phyloP scores from a whole-genome alignment of 2,329 filamentous ascomycete species.

The Trichoderma afroharzianum region DNA sequence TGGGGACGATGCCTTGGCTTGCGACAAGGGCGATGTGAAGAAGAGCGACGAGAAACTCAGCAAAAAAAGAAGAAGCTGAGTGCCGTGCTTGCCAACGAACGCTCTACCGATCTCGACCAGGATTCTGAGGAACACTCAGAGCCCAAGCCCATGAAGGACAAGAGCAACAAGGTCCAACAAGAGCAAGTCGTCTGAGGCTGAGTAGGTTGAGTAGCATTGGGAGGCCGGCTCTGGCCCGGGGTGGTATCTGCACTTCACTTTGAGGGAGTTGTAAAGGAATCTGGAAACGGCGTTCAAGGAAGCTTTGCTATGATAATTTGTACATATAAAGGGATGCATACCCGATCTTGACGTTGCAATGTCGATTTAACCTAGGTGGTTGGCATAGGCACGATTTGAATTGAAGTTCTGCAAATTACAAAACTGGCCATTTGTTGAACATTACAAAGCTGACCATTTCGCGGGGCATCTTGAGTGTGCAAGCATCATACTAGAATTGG shows the following conservation, averaged over 20 bases:
- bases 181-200: neutral
- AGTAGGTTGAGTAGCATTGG: neutral
- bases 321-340: slow-evolving; percentile 28
- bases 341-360: slow-evolving; percentile 22
- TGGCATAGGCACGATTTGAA: slow-evolving; percentile 1
- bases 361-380: slow-evolving; percentile 9
- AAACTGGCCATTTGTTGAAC: neutral
- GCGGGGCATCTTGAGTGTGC: neutral
- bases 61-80: slow-evolving; percentile 1
- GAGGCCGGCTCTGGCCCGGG: neutral
- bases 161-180: slow-evolving; percentile 3
- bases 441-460: neutral
- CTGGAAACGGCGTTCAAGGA: slow-evolving; percentile 34
- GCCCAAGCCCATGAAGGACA: slow-evolving; percentile 58
- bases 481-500: neutral
- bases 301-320: slow-evolving; percentile 28
- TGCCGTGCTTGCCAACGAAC: neutral
- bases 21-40: neutral
- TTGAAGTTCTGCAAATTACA: neutral
- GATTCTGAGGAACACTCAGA: slow-evolving; percentile 26
- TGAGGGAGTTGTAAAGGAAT: slow-evolving; percentile 30
- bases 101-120: neutral
- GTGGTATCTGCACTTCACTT: slow-evolving; percentile 26
- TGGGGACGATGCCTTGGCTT: neutral
- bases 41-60: neutral